Base-by-base conservation (phyloP, 805 yeast species). In the Kuraishia piskuri region DNA sequence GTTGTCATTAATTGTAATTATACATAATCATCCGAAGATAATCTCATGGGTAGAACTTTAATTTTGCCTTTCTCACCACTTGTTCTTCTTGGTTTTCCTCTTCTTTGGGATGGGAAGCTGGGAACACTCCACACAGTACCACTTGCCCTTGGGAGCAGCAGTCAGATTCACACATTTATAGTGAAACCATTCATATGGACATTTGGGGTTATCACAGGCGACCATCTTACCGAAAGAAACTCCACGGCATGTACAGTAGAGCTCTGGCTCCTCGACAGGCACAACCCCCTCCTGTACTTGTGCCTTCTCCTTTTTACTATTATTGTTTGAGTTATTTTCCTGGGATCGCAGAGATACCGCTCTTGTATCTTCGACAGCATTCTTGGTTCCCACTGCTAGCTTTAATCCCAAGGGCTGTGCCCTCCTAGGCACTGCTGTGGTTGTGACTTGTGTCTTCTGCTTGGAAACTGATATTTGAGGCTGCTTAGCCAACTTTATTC, bases 131-230 rank as follows among this genome's bases (percentile, higher is more conserved):
- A 96, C 89, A 71, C 99, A 92, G 66, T 83, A 91, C 99, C 99
- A 92, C 53, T 84, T 83, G 20, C 94, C 96, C 59, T 81, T 79
- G 2, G 98, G 98, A 3, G 96, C 96, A 51, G 83, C 84, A 20
- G 83, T 84, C 55, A 92, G 73, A 1, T 96, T 96, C 46, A 92
- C 97, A 73, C 99, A 94, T 53, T 84, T 86, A 76, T 91, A 92
- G 68, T 94, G 99, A 71, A 92, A 92, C 98, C 98, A 92, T 66
- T 90, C 97, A 58, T 76, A 83, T 63, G 83, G 81, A 73, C 99
- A 94, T 60, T 86, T 83, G 22, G 86, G 86, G 57, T 90, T 88
- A 65, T 92, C 99, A 70, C 99, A 92, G 0, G 94, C 97, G 59
- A 92, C 89, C 99, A 92, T 92, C 61, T 85, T 89, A 22, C 99